These are phyloP conservation scores for Yamadazyma tumulicola DNA, from an alignment of 805 yeast species.

Conservation along the genomic window DNA sequence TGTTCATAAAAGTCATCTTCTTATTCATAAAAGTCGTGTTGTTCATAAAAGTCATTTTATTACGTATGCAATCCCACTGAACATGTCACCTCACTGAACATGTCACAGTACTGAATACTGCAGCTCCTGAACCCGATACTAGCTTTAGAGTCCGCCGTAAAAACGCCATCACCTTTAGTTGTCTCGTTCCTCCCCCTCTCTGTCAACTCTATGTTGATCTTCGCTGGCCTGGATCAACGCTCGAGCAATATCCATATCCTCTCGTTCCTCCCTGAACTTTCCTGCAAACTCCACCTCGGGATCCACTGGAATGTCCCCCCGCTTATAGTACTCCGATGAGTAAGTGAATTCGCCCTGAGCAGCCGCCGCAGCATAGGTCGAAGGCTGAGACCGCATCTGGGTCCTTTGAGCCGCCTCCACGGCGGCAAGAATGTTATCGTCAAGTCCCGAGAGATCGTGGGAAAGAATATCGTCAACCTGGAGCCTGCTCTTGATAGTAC, in stretches of 20 bases:
- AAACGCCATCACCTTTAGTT: no score
- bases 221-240: slow-evolving; percentile 61
- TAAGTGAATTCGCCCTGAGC: slow-evolving; percentile 9
- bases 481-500: slow-evolving; percentile 17
- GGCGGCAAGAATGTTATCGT: slow-evolving; percentile 52
- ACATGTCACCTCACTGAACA: no score
- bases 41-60: no score
- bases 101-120: no score
- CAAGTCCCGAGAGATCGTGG: slow-evolving; percentile 42
- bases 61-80: no score
- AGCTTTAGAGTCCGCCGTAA: no score
- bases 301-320: slow-evolving; percentile 48
- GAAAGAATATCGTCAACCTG: slow-evolving; percentile 32
- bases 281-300: slow-evolving; percentile 51
- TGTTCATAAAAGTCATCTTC: no score
- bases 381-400: slow-evolving; percentile 16
- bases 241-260: slow-evolving; percentile 62
- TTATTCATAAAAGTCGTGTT: no score
- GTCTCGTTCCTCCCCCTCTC: no score
- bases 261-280: slow-evolving; percentile 32
- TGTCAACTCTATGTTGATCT: no score
- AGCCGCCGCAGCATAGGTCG: slow-evolving; percentile 6
- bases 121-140: no score
- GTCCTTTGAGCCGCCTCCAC: slow-evolving; percentile 55
- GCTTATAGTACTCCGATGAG: slow-evolving; percentile 4